Base-by-base conservation (phyloP, 768 basidiomycete species). In the Psilocybe subaeruginosa region DNA sequence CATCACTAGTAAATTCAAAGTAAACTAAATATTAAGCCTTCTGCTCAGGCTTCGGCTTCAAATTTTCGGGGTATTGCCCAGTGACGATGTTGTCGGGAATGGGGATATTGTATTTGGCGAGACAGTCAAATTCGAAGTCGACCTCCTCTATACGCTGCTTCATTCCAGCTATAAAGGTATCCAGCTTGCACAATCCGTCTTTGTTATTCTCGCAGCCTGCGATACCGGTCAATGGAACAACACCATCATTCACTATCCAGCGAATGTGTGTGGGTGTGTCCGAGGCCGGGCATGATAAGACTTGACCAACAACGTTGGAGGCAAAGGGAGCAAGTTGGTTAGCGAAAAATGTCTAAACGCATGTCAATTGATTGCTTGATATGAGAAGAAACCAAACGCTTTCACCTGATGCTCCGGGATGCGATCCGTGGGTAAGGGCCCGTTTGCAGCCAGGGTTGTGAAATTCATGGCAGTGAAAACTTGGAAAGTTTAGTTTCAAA, bases 381-480 rank as follows among this genome's bases (percentile, higher is more conserved):
- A 83, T 27, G 82, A 80, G 0, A 79, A 86, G 85, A 0, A 83
- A 84, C 8, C 80, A 5, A 19, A 9, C 16, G 4, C 30, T 17
- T 80, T 2, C 78, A 80, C 74, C 81, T 84, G 78, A 50, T 83
- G 73, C 12, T 71, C 58, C 0, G 84, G 86, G 35, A 90, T 85
- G 64, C 87, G 84, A 59, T 84, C 82, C 0, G 79, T 75, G 1
- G 89, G 88, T 1, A 91, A 75, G 0, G 90, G 90, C 0, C 90
- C 91, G n/a, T 74, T 74, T 16, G 73, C 76, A 9, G 89, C 83
- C 46, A 93, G 77, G 23, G 73, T 84, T 4, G 89, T 84, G 60
- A 93, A 75, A 68, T 92, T 92, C 72, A 93, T 79, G 8, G 91
- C 90, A 14, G 87, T 86, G 23, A 90, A 74, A 48, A 90, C 87